Conservation (phyloP, 768 basidiomycete genomes). For the Lactarius psammicola region DNA sequence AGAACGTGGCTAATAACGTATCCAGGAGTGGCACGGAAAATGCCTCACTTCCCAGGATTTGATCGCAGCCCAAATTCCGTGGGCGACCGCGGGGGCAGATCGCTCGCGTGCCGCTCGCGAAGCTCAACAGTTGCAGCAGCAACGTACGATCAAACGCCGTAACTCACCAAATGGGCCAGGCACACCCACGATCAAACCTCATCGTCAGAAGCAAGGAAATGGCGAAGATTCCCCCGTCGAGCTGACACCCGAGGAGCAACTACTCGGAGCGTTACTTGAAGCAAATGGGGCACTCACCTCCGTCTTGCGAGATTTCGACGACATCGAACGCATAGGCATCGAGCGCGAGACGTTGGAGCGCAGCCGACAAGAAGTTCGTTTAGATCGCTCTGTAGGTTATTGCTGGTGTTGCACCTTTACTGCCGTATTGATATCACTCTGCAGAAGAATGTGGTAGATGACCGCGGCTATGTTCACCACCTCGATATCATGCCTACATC, state of each 20-base stretch:
- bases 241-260: constrained; percentile 68
- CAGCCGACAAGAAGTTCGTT: constrained; percentile 63
- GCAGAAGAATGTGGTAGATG: constrained; percentile 42
- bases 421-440: constrained; percentile 14
- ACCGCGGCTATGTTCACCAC: constrained; percentile 33
- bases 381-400: constrained; percentile 61
- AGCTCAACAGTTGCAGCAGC: constrained; percentile 19
- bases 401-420: neutral
- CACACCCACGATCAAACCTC: neutral
- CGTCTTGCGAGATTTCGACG: constrained; percentile 72
- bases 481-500: constrained; percentile 34
- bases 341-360: constrained; percentile 64
- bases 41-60: constrained; percentile 83
- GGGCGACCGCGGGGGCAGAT: constrained; percentile 84
- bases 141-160: constrained; percentile 17
- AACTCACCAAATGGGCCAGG: constrained; percentile 18
- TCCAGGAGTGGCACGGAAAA: constrained; percentile 81
- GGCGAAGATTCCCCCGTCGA: constrained; percentile 38
- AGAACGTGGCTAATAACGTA: constrained; percentile 6
- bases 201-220: constrained; percentile 12
- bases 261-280: constrained; percentile 67
- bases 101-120: constrained; percentile 48
- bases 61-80: constrained; percentile 83
- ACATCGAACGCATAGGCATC: constrained; percentile 63
- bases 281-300: constrained; percentile 72